Evolutionary conservation across 2,329 filamentous ascomycete genomes (phyloP).

Genomic region (Ophiosphaerella herpotricha): DNA sequence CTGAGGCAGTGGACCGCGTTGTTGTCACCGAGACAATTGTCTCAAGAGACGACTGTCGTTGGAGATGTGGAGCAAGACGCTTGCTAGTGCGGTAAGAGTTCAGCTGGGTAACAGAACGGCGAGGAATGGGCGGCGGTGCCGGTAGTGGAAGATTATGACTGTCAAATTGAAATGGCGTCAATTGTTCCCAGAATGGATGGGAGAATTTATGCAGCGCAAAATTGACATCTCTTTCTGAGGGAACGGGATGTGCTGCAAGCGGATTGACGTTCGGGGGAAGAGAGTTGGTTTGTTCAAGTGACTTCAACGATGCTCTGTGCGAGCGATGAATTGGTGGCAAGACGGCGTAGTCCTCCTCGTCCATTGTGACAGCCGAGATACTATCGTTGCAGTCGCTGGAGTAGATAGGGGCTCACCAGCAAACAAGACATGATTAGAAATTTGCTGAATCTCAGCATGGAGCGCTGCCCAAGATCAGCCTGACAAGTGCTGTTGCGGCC

Average conservation of each 20-base stretch:
- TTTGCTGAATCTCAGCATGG: not conserved
- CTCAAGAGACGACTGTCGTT: constrained; percentile 35
- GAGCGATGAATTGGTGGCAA: constrained; percentile 25
- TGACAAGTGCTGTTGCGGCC: constrained; percentile 4
- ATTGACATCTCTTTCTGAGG: constrained; percentile 3
- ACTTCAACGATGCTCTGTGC: constrained; percentile 18
- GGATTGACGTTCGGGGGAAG: constrained; percentile 20
- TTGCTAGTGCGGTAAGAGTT: constrained; percentile 27
- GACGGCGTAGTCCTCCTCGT: constrained; percentile 15
- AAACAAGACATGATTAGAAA: no score
- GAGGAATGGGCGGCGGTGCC: constrained; percentile 13
- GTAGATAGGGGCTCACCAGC: no score
- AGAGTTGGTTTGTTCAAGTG: constrained; percentile 2
- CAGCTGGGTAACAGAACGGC: constrained; percentile 17
- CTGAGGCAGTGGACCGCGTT: not conserved
- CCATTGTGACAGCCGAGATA: constrained; percentile 11
- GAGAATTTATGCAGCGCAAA: constrained; percentile 20
- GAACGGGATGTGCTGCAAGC: constrained; percentile 22
- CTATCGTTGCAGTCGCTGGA: no score
- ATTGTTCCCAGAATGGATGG: constrained; percentile 20
- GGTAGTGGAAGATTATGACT: constrained; percentile 5
- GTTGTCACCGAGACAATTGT: constrained; percentile 39
- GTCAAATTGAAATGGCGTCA: constrained; percentile 5
- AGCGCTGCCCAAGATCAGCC: constrained; percentile 1
- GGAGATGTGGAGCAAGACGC: constrained; percentile 25